Conservation (phyloP, 2,329 filamentous ascomycete genomes). For the Claviceps citrina region DNA sequence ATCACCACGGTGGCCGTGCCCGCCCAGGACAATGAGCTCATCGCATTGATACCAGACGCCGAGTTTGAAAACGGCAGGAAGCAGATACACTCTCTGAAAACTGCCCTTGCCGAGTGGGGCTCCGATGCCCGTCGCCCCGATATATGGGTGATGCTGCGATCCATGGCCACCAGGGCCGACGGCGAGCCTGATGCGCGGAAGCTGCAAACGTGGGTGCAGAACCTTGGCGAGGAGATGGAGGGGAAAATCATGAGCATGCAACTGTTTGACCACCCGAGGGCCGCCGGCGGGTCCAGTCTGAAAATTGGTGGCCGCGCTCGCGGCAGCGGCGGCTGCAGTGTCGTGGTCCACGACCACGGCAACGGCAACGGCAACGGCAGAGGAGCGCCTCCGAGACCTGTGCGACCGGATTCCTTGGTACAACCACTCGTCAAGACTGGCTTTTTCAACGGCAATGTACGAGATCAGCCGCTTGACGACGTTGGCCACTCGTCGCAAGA, state of each 20-base stretch:
- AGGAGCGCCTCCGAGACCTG: background rate
- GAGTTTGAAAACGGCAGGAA: slow-evolving; percentile 26
- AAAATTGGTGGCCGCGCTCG: background rate
- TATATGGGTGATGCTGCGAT: slow-evolving; percentile 32
- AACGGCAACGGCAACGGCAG: slow-evolving; percentile 19
- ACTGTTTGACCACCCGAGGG: slow-evolving; percentile 24
- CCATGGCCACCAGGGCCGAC: slow-evolving; percentile 27
- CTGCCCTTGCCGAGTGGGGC: slow-evolving; percentile 22
- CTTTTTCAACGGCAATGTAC: background rate
- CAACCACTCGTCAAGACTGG: background rate
- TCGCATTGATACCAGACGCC: slow-evolving; percentile 14
- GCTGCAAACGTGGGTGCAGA: slow-evolving; percentile 39
- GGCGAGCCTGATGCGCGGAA: slow-evolving; percentile 27
- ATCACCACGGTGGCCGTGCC: slow-evolving; percentile 20
- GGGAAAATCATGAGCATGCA: slow-evolving; percentile 30
- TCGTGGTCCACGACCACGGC: slow-evolving; percentile 1
- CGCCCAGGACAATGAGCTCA: slow-evolving; percentile 14
- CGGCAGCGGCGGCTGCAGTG: background rate
- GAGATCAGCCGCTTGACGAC: background rate
- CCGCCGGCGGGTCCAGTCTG: background rate
- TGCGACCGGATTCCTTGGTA: slow-evolving; percentile 5
- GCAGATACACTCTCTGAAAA: slow-evolving; percentile 27
- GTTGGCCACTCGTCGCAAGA: slow-evolving; percentile 14
- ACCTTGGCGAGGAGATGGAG: slow-evolving; percentile 31
- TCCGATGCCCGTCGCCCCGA: slow-evolving; percentile 23